Conservation (phyloP, 2,329 filamentous ascomycete species). For the Botryotinia narcissicola region DNA sequence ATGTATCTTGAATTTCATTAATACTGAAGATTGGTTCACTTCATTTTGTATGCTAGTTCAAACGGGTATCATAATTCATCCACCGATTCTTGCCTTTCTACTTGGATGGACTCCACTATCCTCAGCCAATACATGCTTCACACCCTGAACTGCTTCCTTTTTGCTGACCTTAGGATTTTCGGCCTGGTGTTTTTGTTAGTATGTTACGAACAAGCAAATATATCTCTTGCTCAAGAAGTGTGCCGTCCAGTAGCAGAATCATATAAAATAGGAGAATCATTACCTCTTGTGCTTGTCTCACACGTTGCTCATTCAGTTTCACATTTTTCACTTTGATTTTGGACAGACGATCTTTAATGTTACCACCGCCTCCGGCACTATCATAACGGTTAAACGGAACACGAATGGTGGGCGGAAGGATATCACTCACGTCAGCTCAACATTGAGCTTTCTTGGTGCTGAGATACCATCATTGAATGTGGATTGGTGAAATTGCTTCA, state of each 20-base stretch:
- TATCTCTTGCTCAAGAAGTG: not conserved
- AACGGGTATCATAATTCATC: slow-evolving; percentile 4
- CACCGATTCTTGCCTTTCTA: slow-evolving; percentile 31
- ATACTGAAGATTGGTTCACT: not conserved
- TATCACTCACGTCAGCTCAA: slow-evolving; percentile 75
- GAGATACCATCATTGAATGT: slow-evolving; percentile 60
- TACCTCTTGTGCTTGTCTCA: slow-evolving; percentile 32
- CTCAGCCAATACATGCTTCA: slow-evolving; percentile 28
- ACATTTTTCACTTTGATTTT: slow-evolving; percentile 85
- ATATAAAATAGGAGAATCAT: not conserved
- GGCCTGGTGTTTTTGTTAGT: slow-evolving; percentile 8
- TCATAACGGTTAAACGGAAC: not conserved
- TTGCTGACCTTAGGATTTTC: slow-evolving; percentile 10
- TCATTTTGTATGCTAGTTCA: not conserved
- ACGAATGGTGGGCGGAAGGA: slow-evolving; percentile 13
- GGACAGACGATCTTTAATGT: slow-evolving; percentile 65
- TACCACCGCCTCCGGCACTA: slow-evolving; percentile 82
- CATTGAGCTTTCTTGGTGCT: slow-evolving; percentile 75
- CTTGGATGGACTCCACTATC: slow-evolving; percentile 36
- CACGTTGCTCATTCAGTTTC: slow-evolving; percentile 65
- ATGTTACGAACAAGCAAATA: not conserved
- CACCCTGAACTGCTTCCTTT: slow-evolving; percentile 29
- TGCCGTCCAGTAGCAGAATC: not conserved
- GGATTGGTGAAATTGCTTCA: slow-evolving; percentile 87
- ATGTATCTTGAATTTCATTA: slow-evolving; percentile 9